phyloP scores from a whole-genome alignment of 805 yeast species.

The Diddensiella caesifluorescens region DNA sequence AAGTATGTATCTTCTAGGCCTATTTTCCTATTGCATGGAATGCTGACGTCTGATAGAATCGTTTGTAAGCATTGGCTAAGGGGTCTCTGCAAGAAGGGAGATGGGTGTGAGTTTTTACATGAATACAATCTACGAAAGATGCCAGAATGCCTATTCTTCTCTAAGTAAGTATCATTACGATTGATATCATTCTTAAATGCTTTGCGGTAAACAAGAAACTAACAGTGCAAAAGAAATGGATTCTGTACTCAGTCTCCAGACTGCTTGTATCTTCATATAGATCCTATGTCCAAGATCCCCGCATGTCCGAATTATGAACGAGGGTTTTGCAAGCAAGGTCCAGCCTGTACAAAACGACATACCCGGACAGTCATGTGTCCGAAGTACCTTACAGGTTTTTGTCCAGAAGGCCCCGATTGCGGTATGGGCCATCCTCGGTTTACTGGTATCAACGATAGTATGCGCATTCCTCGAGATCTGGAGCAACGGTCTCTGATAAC shows the following conservation, averaged over 20 bases:
- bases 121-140: slow-evolving; percentile 89
- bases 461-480: slow-evolving; percentile 33
- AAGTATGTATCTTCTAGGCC: slow-evolving; percentile 31
- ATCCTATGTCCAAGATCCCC: slow-evolving; percentile 83
- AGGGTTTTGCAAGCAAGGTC: slow-evolving; percentile 93
- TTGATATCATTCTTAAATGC: background rate
- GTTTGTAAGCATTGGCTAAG: slow-evolving; percentile 98
- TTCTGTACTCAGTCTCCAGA: slow-evolving; percentile 87
- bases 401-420: slow-evolving; percentile 82
- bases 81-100: slow-evolving; percentile 94
- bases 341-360: slow-evolving; percentile 77
- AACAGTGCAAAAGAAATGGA: slow-evolving; percentile 32
- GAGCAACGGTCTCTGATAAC: slow-evolving; percentile 6
- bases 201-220: background rate
- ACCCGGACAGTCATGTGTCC: slow-evolving; percentile 72
- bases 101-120: slow-evolving; percentile 91
- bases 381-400: slow-evolving; percentile 79
- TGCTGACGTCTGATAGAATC: slow-evolving; percentile 37
- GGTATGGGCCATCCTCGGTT: slow-evolving; percentile 80
- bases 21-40: no score
- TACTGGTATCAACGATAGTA: slow-evolving; percentile 33
- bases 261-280: slow-evolving; percentile 87
- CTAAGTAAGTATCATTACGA: slow-evolving; percentile 37
- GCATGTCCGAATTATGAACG: slow-evolving; percentile 75
- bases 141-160: slow-evolving; percentile 92